Evolutionary conservation across 768 basidiomycete genomes (phyloP).

Genomic region (Mycena chlorophos): DNA sequence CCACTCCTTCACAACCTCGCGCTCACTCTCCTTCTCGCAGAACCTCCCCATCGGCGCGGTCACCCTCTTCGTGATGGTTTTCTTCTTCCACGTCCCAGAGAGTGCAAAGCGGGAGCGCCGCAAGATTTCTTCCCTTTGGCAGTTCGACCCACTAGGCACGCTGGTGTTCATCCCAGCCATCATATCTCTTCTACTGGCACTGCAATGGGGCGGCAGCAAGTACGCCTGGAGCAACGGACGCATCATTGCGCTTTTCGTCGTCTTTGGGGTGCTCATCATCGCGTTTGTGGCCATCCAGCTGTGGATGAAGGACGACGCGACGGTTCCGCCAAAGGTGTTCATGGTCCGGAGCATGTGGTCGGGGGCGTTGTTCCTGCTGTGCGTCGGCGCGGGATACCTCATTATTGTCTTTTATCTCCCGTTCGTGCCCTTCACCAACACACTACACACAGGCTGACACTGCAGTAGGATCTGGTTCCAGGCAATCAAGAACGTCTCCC

Average conservation of each 20-base stretch:
- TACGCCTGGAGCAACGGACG: constrained; percentile 39
- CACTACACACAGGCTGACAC: not conserved
- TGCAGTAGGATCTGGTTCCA: constrained; percentile 28
- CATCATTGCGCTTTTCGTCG: constrained; percentile 10
- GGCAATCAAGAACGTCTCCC: constrained; percentile 37
- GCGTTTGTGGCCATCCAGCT: constrained; percentile 17
- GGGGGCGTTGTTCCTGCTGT: constrained; percentile 10
- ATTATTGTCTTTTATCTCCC: constrained; percentile 13
- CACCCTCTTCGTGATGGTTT: constrained; percentile 11
- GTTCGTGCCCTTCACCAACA: not conserved
- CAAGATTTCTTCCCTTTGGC: not conserved
- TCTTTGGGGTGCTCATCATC: constrained; percentile 12
- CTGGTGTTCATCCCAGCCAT: constrained; percentile 16
- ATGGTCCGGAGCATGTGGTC: constrained; percentile 15
- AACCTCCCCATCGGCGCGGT: constrained; percentile 18
- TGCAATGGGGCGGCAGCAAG: constrained; percentile 47
- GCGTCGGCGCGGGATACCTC: constrained; percentile 11
- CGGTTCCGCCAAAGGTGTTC: constrained; percentile 15
- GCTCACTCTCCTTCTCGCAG: constrained; percentile 30
- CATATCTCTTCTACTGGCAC: constrained; percentile 30
- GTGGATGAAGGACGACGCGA: constrained; percentile 3
- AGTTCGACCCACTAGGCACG: constrained; percentile 22
- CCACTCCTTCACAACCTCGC: not conserved
- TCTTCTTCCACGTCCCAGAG: constrained; percentile 23
- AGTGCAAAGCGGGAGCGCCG: not conserved